These are phyloP conservation scores for Xylaria longipes DNA, from an alignment of 495 filamentous ascomycete species.

Conservation along the genomic window DNA sequence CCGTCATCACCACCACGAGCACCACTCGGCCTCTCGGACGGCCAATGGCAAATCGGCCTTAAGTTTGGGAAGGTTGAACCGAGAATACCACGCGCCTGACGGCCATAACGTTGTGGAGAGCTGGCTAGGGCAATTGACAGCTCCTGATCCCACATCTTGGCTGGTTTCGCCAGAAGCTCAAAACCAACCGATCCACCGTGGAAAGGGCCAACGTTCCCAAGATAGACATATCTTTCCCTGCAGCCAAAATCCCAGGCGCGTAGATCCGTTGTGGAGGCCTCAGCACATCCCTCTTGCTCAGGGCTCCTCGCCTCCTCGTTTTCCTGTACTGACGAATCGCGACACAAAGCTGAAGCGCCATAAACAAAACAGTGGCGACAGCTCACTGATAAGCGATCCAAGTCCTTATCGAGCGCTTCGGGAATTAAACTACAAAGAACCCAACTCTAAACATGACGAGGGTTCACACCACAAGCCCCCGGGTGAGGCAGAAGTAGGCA, in stretches of 20 bases:
- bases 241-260: constrained; percentile 27
- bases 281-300: constrained; percentile 33
- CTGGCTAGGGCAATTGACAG: constrained; percentile 45
- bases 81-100: constrained; percentile 25
- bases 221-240: constrained; percentile 25
- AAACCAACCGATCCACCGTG: constrained; percentile 21
- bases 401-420: not conserved
- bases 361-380: constrained; percentile 29
- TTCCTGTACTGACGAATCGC: not conserved
- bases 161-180: constrained; percentile 25
- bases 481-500: constrained; percentile 22
- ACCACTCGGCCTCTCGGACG: not conserved
- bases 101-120: constrained; percentile 40
- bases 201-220: constrained; percentile 17
- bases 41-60: not conserved
- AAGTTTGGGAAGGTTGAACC: constrained; percentile 26
- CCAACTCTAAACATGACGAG: constrained; percentile 5
- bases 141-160: constrained; percentile 28
- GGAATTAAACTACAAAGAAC: constrained; percentile 14
- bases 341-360: constrained; percentile 31
- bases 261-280: constrained; percentile 38
- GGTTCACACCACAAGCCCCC: not conserved
- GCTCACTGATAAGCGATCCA: constrained; percentile 35
- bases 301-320: constrained; percentile 17
- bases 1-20: constrained; percentile 26